These are phyloP conservation scores for Cardamine occulta DNA, from an alignment of 345 rosid species.

Conservation along the genomic window DNA sequence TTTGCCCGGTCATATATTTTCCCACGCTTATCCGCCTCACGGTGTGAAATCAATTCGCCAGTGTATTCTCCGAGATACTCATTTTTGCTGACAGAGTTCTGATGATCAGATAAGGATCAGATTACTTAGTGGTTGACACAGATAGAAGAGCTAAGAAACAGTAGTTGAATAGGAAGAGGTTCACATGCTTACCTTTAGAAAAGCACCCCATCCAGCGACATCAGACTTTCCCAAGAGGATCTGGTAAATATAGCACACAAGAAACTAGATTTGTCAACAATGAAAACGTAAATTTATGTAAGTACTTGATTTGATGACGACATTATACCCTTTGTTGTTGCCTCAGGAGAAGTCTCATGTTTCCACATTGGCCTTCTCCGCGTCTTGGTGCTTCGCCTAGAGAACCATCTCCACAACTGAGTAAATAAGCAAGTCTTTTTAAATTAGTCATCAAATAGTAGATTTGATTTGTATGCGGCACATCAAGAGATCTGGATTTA, in stretches of 20 bases:
- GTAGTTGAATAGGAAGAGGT: not conserved
- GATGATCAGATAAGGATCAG: constrained; percentile 39
- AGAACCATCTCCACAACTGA: constrained; percentile 93
- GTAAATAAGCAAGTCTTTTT: constrained; percentile 29
- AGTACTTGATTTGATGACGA: not conserved
- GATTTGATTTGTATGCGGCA: constrained; percentile 12
- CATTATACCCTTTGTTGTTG: constrained; percentile 89
- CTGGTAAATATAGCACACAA: constrained; percentile 45
- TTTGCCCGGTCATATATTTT: constrained; percentile 97
- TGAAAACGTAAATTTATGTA: not conserved
- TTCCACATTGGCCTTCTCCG: constrained; percentile 97
- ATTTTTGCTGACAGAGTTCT: constrained; percentile 93
- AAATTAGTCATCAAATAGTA: constrained; percentile 15
- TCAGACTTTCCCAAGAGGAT: constrained; percentile 90
- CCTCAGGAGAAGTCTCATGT: constrained; percentile 97
- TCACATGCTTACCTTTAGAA: constrained; percentile 67
- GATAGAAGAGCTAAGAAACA: constrained; percentile 16
- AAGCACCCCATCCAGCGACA: constrained; percentile 99
- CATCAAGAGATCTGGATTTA: constrained; percentile 17
- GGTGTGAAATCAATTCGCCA: constrained; percentile 93
- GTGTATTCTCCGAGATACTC: constrained; percentile 99
- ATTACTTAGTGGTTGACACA: constrained; percentile 7
- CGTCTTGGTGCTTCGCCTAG: constrained; percentile 79
- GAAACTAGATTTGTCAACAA: constrained; percentile 26
- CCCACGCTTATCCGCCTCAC: constrained; percentile 98